phyloP scores from a whole-genome alignment of 805 yeast genomes.

The Starmerella vaccinii region DNA sequence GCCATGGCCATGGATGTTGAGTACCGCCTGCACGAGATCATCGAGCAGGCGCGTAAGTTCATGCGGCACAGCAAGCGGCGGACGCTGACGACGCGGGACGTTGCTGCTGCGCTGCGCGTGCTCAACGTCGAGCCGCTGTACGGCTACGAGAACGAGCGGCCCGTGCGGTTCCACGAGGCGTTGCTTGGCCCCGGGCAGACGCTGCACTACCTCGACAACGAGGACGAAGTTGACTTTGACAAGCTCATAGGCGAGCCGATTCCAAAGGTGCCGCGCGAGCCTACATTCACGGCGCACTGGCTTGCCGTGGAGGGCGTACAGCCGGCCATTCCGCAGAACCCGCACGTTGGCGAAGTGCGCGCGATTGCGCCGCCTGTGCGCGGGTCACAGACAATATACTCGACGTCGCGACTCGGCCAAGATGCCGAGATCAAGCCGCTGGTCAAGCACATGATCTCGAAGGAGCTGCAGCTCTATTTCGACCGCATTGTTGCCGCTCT shows the following conservation, averaged over 20 bases:
- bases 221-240: constrained; percentile 87
- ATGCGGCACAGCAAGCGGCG: constrained; percentile 90
- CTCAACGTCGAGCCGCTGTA: constrained; percentile 76
- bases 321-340: constrained; percentile 95
- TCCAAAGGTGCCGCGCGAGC: constrained; percentile 87
- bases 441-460: constrained; percentile 89
- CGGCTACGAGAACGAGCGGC: constrained; percentile 40
- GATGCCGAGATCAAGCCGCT: constrained; percentile 69
- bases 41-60: constrained; percentile 91
- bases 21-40: constrained; percentile 85
- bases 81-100: constrained; percentile 67
- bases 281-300: constrained; percentile 89
- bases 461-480: constrained; percentile 86
- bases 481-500: constrained; percentile 80
- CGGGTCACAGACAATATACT: constrained; percentile 67
- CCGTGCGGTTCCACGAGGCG: constrained; percentile 75
- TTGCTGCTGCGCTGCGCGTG: constrained; percentile 69
- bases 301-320: constrained; percentile 97
- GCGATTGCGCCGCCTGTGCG: constrained; percentile 65
- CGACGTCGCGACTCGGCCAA: constrained; percentile 40
- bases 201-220: constrained; percentile 78
- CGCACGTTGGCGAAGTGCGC: constrained; percentile 62
- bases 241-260: constrained; percentile 84
- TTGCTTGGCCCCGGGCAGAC: constrained; percentile 87
- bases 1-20: constrained; percentile 99